These are phyloP conservation scores for Alternaria atra DNA, from an alignment of 2,329 filamentous ascomycete species.

Conservation along the genomic window DNA sequence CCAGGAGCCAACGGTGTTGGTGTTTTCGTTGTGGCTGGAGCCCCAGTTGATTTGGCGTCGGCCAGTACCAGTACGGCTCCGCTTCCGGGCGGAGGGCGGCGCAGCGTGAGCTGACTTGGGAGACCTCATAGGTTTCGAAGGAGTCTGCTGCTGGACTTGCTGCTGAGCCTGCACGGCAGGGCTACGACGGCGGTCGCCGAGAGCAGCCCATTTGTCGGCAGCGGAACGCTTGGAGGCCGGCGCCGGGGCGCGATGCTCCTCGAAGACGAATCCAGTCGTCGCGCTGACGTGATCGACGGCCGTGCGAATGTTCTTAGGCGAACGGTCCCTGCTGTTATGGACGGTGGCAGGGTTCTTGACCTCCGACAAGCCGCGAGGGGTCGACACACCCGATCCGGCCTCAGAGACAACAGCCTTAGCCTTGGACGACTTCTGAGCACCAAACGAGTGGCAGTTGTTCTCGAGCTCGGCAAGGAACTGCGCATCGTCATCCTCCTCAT, in stretches of 20 bases:
- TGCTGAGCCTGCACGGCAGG: slow-evolving; percentile 59
- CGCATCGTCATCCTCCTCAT: slow-evolving; percentile 86
- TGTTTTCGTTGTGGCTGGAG: slow-evolving; percentile 47
- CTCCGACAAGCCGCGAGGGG: slow-evolving; percentile 63
- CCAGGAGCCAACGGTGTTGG: slow-evolving; percentile 36
- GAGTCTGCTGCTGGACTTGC: slow-evolving; percentile 40
- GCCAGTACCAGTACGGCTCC: slow-evolving; percentile 52
- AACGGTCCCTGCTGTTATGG: slow-evolving; percentile 58
- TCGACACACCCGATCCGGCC: slow-evolving; percentile 56
- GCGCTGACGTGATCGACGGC: slow-evolving; percentile 72
- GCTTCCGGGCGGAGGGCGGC: slow-evolving; percentile 49
- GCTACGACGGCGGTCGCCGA: slow-evolving; percentile 84
- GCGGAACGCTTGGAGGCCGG: slow-evolving; percentile 66
- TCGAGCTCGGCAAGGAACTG: slow-evolving; percentile 66
- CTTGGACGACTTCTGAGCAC: slow-evolving; percentile 50
- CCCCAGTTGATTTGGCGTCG: slow-evolving; percentile 49
- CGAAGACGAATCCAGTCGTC: slow-evolving; percentile 76
- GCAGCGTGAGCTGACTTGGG: slow-evolving; percentile 46
- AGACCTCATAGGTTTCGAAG: slow-evolving; percentile 54
- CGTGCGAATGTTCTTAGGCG: slow-evolving; percentile 50
- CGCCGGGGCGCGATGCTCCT: slow-evolving; percentile 62
- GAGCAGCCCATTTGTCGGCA: slow-evolving; percentile 87
- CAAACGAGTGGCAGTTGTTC: slow-evolving; percentile 61
- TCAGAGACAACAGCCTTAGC: slow-evolving; percentile 47
- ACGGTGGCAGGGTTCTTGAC: slow-evolving; percentile 62